phyloP scores from a whole-genome alignment of 2,329 filamentous ascomycete species.

The Microsporum ferrugineum region DNA sequence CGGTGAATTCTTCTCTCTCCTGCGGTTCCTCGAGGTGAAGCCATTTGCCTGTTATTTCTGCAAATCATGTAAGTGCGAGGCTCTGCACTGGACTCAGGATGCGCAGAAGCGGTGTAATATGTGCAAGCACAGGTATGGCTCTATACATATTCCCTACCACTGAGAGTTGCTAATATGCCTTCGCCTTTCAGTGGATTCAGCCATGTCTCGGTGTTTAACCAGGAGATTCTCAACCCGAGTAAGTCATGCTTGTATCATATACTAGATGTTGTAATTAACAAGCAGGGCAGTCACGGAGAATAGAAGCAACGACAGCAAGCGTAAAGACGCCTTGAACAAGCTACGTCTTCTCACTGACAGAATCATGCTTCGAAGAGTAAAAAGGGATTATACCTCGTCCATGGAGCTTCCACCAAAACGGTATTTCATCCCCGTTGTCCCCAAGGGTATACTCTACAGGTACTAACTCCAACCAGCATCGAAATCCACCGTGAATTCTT shows the following conservation, averaged over 20 bases:
- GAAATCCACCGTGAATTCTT: conserved; percentile 92
- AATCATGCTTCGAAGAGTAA: conserved; percentile 91
- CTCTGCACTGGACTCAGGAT: conserved; percentile 72
- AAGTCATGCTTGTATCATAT: conserved; percentile 13
- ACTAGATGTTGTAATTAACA: background rate
- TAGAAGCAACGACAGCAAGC: conserved; percentile 38
- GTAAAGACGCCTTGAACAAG: conserved; percentile 63
- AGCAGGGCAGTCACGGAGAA: conserved; percentile 43
- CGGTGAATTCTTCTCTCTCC: conserved; percentile 88
- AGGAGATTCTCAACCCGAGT: conserved; percentile 79
- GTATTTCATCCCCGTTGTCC: conserved; percentile 13
- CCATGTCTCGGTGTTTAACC: conserved; percentile 78
- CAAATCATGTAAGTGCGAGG: conserved; percentile 69
- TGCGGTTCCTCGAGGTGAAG: conserved; percentile 78
- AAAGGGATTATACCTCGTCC: conserved; percentile 81
- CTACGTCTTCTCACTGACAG: conserved; percentile 79
- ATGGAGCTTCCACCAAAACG: conserved; percentile 97
- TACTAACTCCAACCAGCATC: conserved; percentile 37
- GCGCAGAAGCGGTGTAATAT: conserved; percentile 57
- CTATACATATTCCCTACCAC: background rate
- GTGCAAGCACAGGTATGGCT: conserved; percentile 48
- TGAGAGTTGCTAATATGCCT: background rate
- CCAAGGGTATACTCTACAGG: background rate
- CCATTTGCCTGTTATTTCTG: conserved; percentile 94
- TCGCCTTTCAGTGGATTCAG: conserved; percentile 41